Evolutionary conservation across 169 alveolate genomes (phyloP).

Genomic region (Theileria equi): DNA sequence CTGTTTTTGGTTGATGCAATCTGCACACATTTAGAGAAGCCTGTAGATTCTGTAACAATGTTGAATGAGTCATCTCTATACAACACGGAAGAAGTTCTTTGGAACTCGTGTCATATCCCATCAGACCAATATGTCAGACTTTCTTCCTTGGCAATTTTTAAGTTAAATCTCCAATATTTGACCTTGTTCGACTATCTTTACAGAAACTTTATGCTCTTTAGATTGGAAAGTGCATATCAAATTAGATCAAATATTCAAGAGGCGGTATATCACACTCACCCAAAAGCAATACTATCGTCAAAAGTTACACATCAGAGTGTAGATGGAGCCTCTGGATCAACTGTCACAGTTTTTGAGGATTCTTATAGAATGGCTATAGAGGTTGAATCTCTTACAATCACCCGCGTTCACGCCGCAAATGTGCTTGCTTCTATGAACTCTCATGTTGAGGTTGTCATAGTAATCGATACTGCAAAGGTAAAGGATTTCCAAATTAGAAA

Average conservation of each 20-base stretch:
- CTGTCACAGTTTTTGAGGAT: neutral
- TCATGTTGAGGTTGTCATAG: constrained; percentile 30
- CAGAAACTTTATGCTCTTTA: constrained; percentile 84
- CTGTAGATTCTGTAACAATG: constrained; percentile 18
- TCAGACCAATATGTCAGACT: constrained; percentile 14
- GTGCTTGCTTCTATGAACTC: no score
- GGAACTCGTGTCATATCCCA: constrained; percentile 36
- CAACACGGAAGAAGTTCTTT: constrained; percentile 43
- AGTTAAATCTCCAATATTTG: constrained; percentile 86
- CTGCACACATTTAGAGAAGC: constrained; percentile 9
- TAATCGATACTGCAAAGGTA: constrained; percentile 31
- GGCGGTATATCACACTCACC: constrained; percentile 56
- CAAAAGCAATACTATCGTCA: neutral
- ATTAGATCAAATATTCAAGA: constrained; percentile 84
- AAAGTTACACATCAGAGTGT: no score
- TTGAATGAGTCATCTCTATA: constrained; percentile 24
- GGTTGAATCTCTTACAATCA: no score
- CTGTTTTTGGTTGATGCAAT: constrained; percentile 20
- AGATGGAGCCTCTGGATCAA: no score
- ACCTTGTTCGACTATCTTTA: constrained; percentile 86
- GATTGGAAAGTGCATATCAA: constrained; percentile 85
- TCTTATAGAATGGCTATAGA: constrained; percentile 6
- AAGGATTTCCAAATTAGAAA: constrained; percentile 46
- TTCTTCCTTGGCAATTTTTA: constrained; percentile 76
- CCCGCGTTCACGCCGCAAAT: no score